Evolutionary conservation across 2,329 filamentous ascomycete genomes (phyloP).

Genomic region (Helminthosporium solani): DNA sequence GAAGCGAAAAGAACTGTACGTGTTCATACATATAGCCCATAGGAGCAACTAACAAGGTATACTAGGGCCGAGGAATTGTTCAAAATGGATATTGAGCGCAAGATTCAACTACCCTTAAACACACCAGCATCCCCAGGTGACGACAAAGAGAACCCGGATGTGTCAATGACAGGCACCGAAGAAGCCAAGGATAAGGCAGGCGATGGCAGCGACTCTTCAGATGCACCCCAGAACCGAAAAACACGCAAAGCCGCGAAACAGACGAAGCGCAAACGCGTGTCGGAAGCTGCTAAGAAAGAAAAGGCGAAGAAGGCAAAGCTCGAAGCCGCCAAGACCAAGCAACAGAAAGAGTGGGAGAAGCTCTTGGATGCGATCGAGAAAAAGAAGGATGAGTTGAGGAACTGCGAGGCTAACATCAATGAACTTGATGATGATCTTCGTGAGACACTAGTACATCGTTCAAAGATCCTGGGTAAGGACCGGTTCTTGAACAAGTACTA

Average conservation of each 20-base stretch:
- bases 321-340: constrained; percentile 63
- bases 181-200: constrained; percentile 65
- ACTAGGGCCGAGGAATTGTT: constrained; percentile 70
- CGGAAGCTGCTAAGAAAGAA: constrained; percentile 57
- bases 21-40: constrained; percentile 15
- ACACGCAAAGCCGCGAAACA: constrained; percentile 59
- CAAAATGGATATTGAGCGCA: constrained; percentile 69
- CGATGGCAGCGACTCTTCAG: constrained; percentile 66
- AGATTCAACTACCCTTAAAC: constrained; percentile 71
- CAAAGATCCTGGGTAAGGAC: constrained; percentile 86
- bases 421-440: constrained; percentile 88
- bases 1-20: constrained; percentile 64
- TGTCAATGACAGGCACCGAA: constrained; percentile 64
- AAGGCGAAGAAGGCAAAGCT: constrained; percentile 66
- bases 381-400: constrained; percentile 75
- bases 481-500: constrained; percentile 98
- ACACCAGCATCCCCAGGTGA: constrained; percentile 62
- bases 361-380: constrained; percentile 86
- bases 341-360: constrained; percentile 85
- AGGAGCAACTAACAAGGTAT: not conserved
- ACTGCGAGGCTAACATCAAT: constrained; percentile 82
- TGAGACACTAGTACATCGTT: constrained; percentile 90
- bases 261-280: constrained; percentile 73
- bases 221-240: constrained; percentile 56
- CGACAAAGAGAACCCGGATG: constrained; percentile 53